A percentile compares a stretch with the other conserved stretches of the same genome.
phyloP scores from a whole-genome alignment of 2,329 filamentous ascomycete species.

The Talaromyces funiculosus region DNA sequence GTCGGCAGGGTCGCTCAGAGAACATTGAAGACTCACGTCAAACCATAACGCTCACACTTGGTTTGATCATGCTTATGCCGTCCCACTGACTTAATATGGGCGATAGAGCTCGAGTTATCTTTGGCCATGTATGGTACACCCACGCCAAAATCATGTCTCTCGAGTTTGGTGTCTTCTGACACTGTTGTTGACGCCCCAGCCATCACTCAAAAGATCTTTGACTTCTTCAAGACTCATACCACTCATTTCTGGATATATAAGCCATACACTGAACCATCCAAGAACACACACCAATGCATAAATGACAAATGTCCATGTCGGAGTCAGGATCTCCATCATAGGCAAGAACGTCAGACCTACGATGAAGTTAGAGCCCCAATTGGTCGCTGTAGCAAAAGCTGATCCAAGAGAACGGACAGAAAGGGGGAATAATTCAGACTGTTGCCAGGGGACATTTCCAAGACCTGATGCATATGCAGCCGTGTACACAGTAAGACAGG shows the following conservation, averaged over 20 bases:
- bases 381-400: conserved; percentile 64
- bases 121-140: not conserved
- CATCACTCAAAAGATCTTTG: conserved; percentile 61
- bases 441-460: conserved; percentile 94
- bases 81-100: not conserved
- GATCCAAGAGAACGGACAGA: conserved; percentile 59
- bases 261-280: conserved; percentile 65
- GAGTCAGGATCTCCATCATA: conserved; percentile 70
- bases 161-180: conserved; percentile 21
- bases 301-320: conserved; percentile 71
- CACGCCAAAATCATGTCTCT: conserved; percentile 9
- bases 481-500: conserved; percentile 76
- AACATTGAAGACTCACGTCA: not conserved
- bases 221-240: conserved; percentile 78
- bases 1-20: not conserved
- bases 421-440: conserved; percentile 80
- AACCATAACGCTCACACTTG: not conserved
- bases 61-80: not conserved
- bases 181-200: conserved; percentile 62
- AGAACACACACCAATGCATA: conserved; percentile 65
- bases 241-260: conserved; percentile 79
- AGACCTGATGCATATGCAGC: conserved; percentile 80
- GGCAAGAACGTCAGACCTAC: conserved; percentile 83
- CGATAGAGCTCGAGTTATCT: not conserved
- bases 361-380: conserved; percentile 82